Evolutionary conservation across 768 basidiomycete genomes (phyloP), one percentile per base, ranked within the genome.

Genomic region (Tylopilus vinaceipallidus): DNA sequence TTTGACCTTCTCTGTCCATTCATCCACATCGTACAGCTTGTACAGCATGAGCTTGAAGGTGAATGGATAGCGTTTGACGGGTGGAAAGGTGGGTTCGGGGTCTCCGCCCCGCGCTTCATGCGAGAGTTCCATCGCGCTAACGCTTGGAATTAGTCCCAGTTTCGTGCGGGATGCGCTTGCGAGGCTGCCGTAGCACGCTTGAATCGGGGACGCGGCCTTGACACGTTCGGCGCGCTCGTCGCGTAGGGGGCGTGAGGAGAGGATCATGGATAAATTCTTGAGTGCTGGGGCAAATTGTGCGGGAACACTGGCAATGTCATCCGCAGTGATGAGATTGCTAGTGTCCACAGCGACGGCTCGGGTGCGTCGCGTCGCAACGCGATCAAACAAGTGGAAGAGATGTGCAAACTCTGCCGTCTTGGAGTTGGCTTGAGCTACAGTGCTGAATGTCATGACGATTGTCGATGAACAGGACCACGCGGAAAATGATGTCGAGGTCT

Each of bases 1-100:
- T 60, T 75, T 77, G 45, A 83, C 76, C 62, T 78, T 81, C 54
- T 71, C 69, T 1, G 68, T 73, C 80, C 82, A 86, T 46, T 83
- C 82, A 19, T 80, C 78, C 45, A 78, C 41, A 20, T 76, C 72
- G 64, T 86, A 86, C 11, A 85, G 70, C 61, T 82, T 79, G 69
- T 86, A 81, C 49, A 84, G 63, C 81, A 83, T 85, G 58, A 81
- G 71, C 57, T 77, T 80, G 73, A 85, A 86, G 29, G 79, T 84
- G 67, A 86, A 86, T 16, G 73, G 73, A 56, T 78, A 81, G 43
- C 69, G 66, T 53, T 57, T 52, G 0, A 30, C 55, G 6, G 76
- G 60, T 5, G 77, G 77, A 50, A 82, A 82, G 32, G 69, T 68
- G 2, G 67, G 69, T 39, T 68, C 65, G 12, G 47, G 34, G 2